A percentile compares a stretch with the other conserved stretches of the same genome.
These are phyloP conservation scores for Gossypium schwendimanii DNA, from an alignment of 441 rosid genomes.

Conservation along the genomic window DNA sequence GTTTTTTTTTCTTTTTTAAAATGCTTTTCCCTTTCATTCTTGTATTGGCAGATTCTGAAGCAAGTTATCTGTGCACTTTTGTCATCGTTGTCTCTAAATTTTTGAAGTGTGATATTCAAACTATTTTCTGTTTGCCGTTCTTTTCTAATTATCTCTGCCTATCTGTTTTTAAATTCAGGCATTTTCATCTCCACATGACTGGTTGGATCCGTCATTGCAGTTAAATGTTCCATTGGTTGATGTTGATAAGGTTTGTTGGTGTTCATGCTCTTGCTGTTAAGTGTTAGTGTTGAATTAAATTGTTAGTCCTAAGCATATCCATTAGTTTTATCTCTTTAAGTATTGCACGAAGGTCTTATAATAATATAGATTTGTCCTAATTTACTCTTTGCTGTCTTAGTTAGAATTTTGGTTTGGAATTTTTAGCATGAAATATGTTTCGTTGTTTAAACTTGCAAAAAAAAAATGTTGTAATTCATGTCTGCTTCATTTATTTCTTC, in stretches of 20 bases:
- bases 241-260: slow-evolving; percentile 75
- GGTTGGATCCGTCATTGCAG: slow-evolving; percentile 70
- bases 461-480: background rate
- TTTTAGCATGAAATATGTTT: background rate
- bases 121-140: slow-evolving; percentile 1
- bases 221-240: slow-evolving; percentile 86
- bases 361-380: background rate
- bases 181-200: slow-evolving; percentile 41
- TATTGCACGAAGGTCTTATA: background rate
- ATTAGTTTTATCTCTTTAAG: background rate
- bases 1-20: background rate
- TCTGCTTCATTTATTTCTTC: slow-evolving; percentile 22
- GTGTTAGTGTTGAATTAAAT: background rate
- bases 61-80: background rate
- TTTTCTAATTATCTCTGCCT: slow-evolving; percentile 12
- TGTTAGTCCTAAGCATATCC: background rate
- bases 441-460: background rate
- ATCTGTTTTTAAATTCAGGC: slow-evolving; percentile 39
- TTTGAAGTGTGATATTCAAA: background rate
- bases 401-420: slow-evolving; percentile 1
- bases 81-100: background rate
- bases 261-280: background rate
- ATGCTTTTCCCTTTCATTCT: background rate
- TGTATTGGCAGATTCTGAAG: background rate
- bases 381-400: background rate